phyloP scores from a whole-genome alignment of 139 green algal species.

The Chlamydomonas sphaeroides region DNA sequence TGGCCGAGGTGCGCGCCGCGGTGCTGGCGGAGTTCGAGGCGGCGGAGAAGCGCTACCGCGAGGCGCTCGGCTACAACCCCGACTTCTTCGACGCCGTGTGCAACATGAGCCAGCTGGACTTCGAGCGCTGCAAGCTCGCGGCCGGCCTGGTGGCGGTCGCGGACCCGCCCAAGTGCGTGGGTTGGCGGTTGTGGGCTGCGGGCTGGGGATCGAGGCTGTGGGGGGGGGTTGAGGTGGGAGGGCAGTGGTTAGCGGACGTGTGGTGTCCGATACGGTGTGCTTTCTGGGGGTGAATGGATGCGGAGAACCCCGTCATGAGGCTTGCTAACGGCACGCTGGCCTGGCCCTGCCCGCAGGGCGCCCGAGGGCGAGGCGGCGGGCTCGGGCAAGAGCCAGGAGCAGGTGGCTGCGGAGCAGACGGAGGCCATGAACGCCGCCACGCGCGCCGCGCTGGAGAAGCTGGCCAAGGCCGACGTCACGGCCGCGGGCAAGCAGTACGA shows the following conservation, averaged over 20 bases:
- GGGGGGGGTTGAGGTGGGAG: no score
- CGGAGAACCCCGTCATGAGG: no score
- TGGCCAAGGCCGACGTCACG: constrained; percentile 21
- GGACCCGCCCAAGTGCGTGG: not conserved
- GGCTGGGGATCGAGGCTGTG: no score
- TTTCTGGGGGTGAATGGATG: no score
- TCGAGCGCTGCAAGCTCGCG: constrained; percentile 34
- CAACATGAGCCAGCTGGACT: constrained; percentile 34
- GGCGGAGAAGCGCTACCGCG: constrained; percentile 37
- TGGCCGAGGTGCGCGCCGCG: constrained; percentile 18
- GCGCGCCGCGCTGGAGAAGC: constrained; percentile 34
- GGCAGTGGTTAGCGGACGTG: no score
- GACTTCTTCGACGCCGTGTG: constrained; percentile 24
- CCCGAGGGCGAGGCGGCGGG: constrained; percentile 4
- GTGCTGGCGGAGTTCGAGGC: constrained; percentile 45
- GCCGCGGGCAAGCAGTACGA: not conserved
- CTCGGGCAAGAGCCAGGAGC: constrained; percentile 1
- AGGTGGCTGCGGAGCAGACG: not conserved
- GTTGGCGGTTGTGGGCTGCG: no score
- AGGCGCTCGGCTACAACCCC: constrained; percentile 38
- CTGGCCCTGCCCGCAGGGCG: no score
- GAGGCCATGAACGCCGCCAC: constrained; percentile 11
- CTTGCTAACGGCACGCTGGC: no score
- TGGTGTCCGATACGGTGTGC: no score
- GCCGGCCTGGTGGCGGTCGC: constrained; percentile 26